Evolutionary conservation across 164 flowering plant species (phyloP), one percentile per base, ranked within the genome.

Genomic region (Vitis rotundifolia): DNA sequence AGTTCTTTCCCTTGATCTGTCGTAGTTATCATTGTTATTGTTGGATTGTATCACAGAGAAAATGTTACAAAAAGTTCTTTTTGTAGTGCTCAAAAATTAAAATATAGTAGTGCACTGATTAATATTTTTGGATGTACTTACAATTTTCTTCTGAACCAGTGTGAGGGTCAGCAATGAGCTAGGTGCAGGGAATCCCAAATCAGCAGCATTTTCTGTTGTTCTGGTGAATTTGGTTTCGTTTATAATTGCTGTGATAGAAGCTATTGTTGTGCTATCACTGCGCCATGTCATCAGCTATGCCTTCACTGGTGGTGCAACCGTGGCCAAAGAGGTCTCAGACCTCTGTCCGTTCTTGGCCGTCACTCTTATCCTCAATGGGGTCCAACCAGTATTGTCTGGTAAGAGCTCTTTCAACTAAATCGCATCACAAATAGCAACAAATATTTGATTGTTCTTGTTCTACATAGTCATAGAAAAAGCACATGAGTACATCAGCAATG

Each of bases 371-470:
- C 85, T 89, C 37, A 85, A 87, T 50, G 89, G 90, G 0, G 47
- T 88, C 49, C 93, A 88, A 66, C 91, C 91, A 2, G 89, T 87
- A 57, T 70, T 87, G 31, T 87, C 93, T 0, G 93, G 93, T 87
- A 76, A 71, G 49, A 2, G 9, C 3, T 2, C 10, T 16, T 44
- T 15, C 54, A 10, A 18, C 3, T 13, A 37, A 37, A 37, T 37
- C 44, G 6, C 44, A 37, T 37, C 44, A 37, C 44, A 37, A 37
- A 37, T 37, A 37, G 44, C 44, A 37, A 37, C 44, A 37, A 37
- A 37, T 37, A 37, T 37, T 3, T 37, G 6, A 37, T 37, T 37
- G 7, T 37, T 6, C 44, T 37, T 37, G 2, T 37, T 6, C 44
- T 3, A 37, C 44, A 0, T 0, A 37, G 44, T 37, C 6, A 37